These are phyloP conservation scores for Colletotrichum sp. DNA, from an alignment of 2,329 filamentous ascomycete species.

Conservation along the genomic window DNA sequence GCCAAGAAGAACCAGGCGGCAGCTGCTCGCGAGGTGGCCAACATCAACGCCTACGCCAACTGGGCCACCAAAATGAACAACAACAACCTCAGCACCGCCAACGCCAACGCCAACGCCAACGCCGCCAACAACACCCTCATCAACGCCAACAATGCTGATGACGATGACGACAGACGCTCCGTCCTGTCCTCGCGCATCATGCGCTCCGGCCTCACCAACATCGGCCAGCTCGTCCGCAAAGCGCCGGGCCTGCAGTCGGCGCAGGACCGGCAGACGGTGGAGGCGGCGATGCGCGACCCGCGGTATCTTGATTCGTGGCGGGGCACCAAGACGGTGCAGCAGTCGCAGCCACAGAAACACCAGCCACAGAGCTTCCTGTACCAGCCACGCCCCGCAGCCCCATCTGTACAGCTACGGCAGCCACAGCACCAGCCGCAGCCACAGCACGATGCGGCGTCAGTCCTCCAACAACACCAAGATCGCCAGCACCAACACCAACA, in stretches of 20 bases:
- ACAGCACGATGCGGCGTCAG: neutral
- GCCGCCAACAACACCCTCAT: neutral
- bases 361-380: neutral
- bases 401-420: neutral
- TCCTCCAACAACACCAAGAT: neutral
- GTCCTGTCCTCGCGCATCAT: neutral
- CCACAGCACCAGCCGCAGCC: neutral
- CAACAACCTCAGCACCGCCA: neutral
- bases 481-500: neutral
- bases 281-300: neutral
- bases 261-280: neutral
- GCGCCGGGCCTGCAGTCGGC: neutral
- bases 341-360: neutral
- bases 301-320: neutral
- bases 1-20: neutral
- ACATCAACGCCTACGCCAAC: neutral
- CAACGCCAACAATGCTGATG: neutral
- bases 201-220: neutral
- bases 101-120: neutral
- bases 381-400: neutral
- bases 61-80: neutral
- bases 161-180: neutral
- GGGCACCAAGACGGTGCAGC: neutral
- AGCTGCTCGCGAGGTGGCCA: neutral
- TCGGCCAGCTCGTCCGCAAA: neutral